Evolutionary conservation across 331 rosid species (phyloP).

Genomic region (Arachis monticola): DNA sequence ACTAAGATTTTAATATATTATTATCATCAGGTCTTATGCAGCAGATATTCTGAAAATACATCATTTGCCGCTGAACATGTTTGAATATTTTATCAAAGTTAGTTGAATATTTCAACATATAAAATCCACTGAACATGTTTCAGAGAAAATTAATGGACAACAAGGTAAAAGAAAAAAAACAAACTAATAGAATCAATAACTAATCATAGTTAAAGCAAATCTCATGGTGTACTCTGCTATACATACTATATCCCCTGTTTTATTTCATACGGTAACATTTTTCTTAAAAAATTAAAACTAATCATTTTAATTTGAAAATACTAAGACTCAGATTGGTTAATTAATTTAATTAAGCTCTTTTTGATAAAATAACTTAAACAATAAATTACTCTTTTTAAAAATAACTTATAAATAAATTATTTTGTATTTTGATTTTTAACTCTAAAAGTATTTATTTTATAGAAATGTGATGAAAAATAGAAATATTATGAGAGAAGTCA

Average conservation of each 20-base stretch:
- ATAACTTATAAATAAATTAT: too few species aligned
- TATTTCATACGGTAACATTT: too few species aligned
- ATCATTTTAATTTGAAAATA: too few species aligned
- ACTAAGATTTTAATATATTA: background rate
- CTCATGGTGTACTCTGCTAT: background rate
- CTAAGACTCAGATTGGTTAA: too few species aligned
- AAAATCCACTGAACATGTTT: slow-evolving; percentile 2
- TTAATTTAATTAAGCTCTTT: too few species aligned
- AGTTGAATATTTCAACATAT: background rate
- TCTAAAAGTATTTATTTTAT: too few species aligned
- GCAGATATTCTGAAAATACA: background rate
- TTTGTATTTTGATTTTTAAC: too few species aligned
- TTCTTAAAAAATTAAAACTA: too few species aligned
- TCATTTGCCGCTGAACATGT: background rate
- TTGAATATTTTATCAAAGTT: background rate
- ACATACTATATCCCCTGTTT: background rate
- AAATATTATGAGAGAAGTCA: too few species aligned
- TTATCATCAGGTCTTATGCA: background rate
- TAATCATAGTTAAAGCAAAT: background rate
- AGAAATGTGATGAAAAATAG: too few species aligned
- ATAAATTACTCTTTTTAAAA: too few species aligned
- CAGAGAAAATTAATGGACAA: background rate
- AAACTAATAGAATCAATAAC: background rate
- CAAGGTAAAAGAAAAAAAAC: background rate
- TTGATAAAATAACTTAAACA: too few species aligned